These are phyloP conservation scores for Suillus lakei DNA, from an alignment of 768 basidiomycete species.

Conservation along the genomic window DNA sequence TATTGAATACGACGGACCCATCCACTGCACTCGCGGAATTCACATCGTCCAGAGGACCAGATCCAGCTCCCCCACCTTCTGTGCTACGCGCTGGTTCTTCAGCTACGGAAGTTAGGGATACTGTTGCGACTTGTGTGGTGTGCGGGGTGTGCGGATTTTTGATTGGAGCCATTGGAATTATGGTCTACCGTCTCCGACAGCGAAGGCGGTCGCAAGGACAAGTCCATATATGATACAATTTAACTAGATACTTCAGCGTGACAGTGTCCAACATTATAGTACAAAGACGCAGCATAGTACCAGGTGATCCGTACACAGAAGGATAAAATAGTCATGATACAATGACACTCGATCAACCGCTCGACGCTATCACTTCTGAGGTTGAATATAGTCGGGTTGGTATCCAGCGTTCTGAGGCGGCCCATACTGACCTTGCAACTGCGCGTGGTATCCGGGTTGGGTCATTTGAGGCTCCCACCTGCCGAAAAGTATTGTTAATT, in stretches of 20 bases:
- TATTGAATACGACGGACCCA: slow-evolving; percentile 49
- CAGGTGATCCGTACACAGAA: background rate
- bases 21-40: slow-evolving; percentile 43
- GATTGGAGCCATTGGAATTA: slow-evolving; percentile 35
- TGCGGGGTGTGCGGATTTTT: slow-evolving; percentile 42
- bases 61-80: slow-evolving; percentile 35
- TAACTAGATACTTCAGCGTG: background rate
- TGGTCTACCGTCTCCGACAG: slow-evolving; percentile 14
- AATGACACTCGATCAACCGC: background rate
- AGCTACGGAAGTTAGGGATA: slow-evolving; percentile 21
- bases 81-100: slow-evolving; percentile 10
- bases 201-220: slow-evolving; percentile 13
- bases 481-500: background rate
- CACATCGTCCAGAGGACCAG: slow-evolving; percentile 45
- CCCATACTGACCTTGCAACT: slow-evolving; percentile 16
- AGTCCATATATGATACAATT: slow-evolving; percentile 2
- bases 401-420: slow-evolving; percentile 23
- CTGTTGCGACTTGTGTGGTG: slow-evolving; percentile 23
- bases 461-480: slow-evolving; percentile 43
- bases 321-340: background rate
- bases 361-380: slow-evolving; percentile 15
- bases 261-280: background rate
- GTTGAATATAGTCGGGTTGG: slow-evolving; percentile 32
- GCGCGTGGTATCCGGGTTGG: slow-evolving; percentile 44
- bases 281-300: background rate